These are phyloP conservation scores for Fragilariopsis cylindrus DNA, from an alignment of 108 stramenopile genomes.

Conservation along the genomic window DNA sequence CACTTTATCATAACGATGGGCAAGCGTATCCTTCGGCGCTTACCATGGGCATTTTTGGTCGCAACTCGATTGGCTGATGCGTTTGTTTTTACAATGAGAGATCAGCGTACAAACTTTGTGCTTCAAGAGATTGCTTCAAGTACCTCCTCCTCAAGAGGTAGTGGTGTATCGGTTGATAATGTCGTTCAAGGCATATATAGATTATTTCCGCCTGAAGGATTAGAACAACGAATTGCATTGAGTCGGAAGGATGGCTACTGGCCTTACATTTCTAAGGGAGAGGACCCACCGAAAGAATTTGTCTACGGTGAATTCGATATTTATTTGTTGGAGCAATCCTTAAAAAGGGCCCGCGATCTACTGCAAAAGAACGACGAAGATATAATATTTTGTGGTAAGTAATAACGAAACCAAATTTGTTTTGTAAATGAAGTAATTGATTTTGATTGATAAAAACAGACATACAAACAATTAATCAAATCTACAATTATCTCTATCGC, in stretches of 20 bases:
- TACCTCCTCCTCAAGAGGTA: background rate
- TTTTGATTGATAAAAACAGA: background rate
- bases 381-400: background rate
- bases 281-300: constrained; percentile 65
- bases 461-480: background rate
- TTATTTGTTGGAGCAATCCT: constrained; percentile 60
- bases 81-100: background rate
- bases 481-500: background rate
- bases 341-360: constrained; percentile 50
- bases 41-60: too few species aligned
- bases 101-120: background rate
- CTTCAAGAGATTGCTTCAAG: background rate
- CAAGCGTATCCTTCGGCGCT: too few species aligned
- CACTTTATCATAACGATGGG: too few species aligned
- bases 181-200: constrained; percentile 41
- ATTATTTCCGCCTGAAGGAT: constrained; percentile 56
- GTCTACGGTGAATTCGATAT: constrained; percentile 87
- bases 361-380: constrained; percentile 9
- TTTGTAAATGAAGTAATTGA: background rate
- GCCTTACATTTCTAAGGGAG: constrained; percentile 64
- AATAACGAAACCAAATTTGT: background rate
- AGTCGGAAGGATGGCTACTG: constrained; percentile 85
- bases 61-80: background rate
- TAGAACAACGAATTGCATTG: constrained; percentile 62
- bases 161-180: background rate